Percentiles rank a stretch among this genome's conserved stretches.
These are phyloP conservation scores for Colletotrichum noveboracense DNA, from an alignment of 2,329 filamentous ascomycete species.

Conservation along the genomic window DNA sequence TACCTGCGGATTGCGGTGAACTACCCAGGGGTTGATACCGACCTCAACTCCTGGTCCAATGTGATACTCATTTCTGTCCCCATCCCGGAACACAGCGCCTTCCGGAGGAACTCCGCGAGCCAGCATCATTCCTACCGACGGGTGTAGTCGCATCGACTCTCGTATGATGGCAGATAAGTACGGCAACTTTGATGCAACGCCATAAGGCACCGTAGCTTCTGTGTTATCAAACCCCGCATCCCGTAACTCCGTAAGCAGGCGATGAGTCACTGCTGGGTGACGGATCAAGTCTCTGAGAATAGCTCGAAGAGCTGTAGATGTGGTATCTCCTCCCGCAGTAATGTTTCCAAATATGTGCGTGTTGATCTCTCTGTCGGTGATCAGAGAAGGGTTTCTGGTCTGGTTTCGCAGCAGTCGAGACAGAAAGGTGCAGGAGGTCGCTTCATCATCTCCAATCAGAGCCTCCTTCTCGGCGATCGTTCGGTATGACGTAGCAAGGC, in stretches of 20 bases:
- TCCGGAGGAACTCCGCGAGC: not conserved
- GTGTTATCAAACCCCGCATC: not conserved
- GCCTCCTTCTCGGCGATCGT: not conserved
- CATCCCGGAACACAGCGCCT: not conserved
- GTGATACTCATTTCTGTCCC: not conserved
- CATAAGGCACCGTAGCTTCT: not conserved
- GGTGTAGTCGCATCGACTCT: not conserved
- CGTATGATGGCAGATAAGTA: not conserved
- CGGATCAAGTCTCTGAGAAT: not conserved
- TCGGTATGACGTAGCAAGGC: not conserved
- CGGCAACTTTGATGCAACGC: not conserved
- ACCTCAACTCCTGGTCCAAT: not conserved
- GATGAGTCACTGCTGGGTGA: not conserved
- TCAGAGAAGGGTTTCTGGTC: not conserved
- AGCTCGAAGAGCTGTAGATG: not conserved
- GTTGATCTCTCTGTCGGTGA: constrained; percentile 11
- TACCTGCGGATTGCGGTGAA: not conserved
- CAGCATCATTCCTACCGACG: not conserved
- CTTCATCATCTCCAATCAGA: not conserved
- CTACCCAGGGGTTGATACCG: not conserved
- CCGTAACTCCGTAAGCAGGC: not conserved
- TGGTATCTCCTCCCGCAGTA: not conserved
- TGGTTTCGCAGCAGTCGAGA: not conserved
- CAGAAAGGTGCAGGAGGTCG: not conserved
- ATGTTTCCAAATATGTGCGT: not conserved